Conservation (phyloP, 345 rosid species). For the Citrus inodora region DNA sequence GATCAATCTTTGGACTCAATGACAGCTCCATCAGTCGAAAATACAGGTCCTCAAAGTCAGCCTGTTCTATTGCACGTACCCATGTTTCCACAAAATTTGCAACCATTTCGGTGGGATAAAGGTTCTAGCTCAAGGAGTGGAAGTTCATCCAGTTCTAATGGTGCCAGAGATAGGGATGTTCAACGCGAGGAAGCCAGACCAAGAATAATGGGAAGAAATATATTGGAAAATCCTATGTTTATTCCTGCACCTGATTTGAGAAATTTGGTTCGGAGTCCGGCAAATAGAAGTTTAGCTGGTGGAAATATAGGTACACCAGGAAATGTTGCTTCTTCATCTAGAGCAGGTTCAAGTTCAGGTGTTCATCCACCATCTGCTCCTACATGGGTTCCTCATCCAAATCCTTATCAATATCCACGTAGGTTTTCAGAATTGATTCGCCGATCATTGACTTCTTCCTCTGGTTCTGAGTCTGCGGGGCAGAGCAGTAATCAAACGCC, state of each 20-base stretch:
- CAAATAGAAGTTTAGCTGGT: slow-evolving; percentile 28
- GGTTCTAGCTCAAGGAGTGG: slow-evolving; percentile 40
- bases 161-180: slow-evolving; percentile 35
- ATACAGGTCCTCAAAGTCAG: slow-evolving; percentile 30
- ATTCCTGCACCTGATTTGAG: slow-evolving; percentile 49
- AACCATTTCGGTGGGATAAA: slow-evolving; percentile 52
- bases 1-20: slow-evolving; percentile 49
- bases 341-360: slow-evolving; percentile 38
- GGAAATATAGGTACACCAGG: slow-evolving; percentile 38
- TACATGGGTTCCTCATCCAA: slow-evolving; percentile 46
- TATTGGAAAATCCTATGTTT: slow-evolving; percentile 49
- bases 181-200: slow-evolving; percentile 37
- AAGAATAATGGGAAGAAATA: slow-evolving; percentile 38
- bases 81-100: slow-evolving; percentile 45
- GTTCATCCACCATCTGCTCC: slow-evolving; percentile 49
- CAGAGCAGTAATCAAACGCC: slow-evolving; percentile 39
- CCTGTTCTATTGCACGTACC: slow-evolving; percentile 44
- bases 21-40: slow-evolving; percentile 34
- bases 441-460: slow-evolving; percentile 60
- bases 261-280: slow-evolving; percentile 34
- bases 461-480: slow-evolving; percentile 42
- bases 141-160: slow-evolving; percentile 37
- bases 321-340: slow-evolving; percentile 50
- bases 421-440: slow-evolving; percentile 68
- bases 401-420: slow-evolving; percentile 44